Conservation (phyloP, 2,329 filamentous ascomycete genomes). For the Fusarium sp. region DNA sequence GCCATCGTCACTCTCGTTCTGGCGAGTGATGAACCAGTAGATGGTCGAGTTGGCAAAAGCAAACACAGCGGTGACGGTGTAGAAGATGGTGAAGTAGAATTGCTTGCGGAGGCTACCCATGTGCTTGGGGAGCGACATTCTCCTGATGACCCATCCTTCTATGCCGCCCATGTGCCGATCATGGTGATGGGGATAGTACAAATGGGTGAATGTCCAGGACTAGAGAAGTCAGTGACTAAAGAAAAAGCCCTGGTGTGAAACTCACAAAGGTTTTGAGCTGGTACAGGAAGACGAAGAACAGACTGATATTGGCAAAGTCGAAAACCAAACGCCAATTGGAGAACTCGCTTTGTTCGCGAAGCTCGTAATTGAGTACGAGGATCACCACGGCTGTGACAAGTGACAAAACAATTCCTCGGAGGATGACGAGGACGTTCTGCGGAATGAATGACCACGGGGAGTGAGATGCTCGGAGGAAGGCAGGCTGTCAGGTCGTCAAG, state of each 20-base stretch:
- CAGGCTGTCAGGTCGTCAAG: constrained; percentile 53
- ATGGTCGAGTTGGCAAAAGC: constrained; percentile 63
- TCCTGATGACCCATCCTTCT: constrained; percentile 54
- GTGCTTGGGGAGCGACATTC: constrained; percentile 61
- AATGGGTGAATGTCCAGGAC: constrained; percentile 66
- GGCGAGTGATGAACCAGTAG: constrained; percentile 61
- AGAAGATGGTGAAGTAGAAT: constrained; percentile 65
- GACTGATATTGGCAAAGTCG: constrained; percentile 63
- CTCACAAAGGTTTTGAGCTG: constrained; percentile 62
- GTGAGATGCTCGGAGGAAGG: constrained; percentile 64
- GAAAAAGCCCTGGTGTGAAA: background rate
- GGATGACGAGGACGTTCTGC: constrained; percentile 59
- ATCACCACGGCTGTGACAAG: constrained; percentile 58
- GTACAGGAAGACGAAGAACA: constrained; percentile 58
- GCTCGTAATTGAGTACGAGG: constrained; percentile 61
- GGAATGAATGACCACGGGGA: constrained; percentile 63
- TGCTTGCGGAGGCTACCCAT: constrained; percentile 57
- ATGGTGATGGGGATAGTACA: constrained; percentile 60
- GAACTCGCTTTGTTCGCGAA: constrained; percentile 55
- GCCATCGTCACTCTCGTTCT: constrained; percentile 42
- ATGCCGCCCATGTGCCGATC: constrained; percentile 50
- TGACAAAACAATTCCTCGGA: constrained; percentile 58
- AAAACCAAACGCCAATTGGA: constrained; percentile 60
- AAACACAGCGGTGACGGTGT: constrained; percentile 60
- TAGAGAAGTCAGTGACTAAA: constrained; percentile 38